phyloP scores from a whole-genome alignment of 192 early-diverging fungal species.

The Coemansia sp. region DNA sequence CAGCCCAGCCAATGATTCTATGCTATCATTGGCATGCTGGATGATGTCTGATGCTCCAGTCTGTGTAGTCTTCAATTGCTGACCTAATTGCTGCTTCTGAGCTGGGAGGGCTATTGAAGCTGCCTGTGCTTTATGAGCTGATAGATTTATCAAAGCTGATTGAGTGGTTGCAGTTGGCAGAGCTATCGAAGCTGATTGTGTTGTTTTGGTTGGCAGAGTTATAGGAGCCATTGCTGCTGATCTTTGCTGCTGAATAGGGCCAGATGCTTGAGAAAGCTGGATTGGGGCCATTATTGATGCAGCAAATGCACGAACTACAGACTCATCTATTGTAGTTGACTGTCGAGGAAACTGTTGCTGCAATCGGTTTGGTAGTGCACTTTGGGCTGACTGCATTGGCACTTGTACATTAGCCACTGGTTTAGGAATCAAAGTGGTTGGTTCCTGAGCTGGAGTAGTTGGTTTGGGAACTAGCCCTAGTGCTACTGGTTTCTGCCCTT shows the following conservation, averaged over 20 bases:
- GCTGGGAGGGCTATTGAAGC: not conserved
- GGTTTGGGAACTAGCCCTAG: not conserved
- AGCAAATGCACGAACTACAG: not conserved
- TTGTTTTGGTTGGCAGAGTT: not conserved
- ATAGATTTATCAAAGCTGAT: not conserved
- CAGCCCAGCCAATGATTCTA: constrained; percentile 3
- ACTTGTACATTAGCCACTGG: not conserved
- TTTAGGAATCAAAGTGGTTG: not conserved
- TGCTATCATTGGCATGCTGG: not conserved
- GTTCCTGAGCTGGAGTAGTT: not conserved
- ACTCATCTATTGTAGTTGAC: not conserved
- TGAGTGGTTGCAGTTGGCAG: not conserved
- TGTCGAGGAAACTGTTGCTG: not conserved
- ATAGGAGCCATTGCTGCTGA: not conserved
- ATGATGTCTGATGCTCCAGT: not conserved
- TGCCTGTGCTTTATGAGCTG: not conserved
- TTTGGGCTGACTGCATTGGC: not conserved
- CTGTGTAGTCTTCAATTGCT: not conserved
- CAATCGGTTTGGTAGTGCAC: not conserved
- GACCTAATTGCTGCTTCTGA: not conserved
- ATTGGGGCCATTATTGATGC: not conserved
- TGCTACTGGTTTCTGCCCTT: not conserved
- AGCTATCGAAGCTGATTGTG: not conserved
- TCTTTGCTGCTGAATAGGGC: not conserved
- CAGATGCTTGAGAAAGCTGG: not conserved